Evolutionary conservation across 139 green algal genomes (phyloP), one percentile per base, ranked within the genome.

Genomic region (Chlamydomonas sphaeroides): DNA sequence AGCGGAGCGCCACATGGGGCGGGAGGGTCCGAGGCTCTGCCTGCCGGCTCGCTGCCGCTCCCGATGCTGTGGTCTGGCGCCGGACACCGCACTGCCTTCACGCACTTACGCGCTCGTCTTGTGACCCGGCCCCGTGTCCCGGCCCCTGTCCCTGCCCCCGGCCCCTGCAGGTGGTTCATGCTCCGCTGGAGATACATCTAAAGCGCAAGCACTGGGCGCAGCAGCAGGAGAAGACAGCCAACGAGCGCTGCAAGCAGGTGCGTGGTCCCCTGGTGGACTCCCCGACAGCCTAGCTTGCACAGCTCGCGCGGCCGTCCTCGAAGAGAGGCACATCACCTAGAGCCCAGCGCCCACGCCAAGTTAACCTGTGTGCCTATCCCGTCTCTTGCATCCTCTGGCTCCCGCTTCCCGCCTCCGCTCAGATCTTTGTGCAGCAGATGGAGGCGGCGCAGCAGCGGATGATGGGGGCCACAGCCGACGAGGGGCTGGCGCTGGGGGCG

Each of bases 121-220:
- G 5, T 6, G 26, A 17, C 30, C 30, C 59, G 30, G 4, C 23
- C 53, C 53, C 53, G 5, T 5, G 14, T 28, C 53, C 53, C 17
- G 23, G 23, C 21, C 20, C 15, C 17, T 62, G 21, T 18, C 14
- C 14, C 21, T 30, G 53, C 14, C 32, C 33, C 32, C 62, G 5
- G 15, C 14, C 15, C 32, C 23, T 20, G 14, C 42, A 82, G 75
- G 78, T 84, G 28, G 84, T 80, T 3, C 23, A 84, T 30, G 76
- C 76, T 0, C 84, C 84, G 1, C 69, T 85, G 21, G 26, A 87
- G 59, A 48, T 84, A 38, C 48, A 86, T 36, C 71, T 86, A 14
- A 86, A 86, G 38, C 81, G 81, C 48, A 82, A 82, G 71, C 81
- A 86, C 51, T 86, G 81, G 81, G 79, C 28, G 39, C 51, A 65